phyloP scores from a whole-genome alignment of 2,329 filamentous ascomycete genomes.

The Fusarium redolens region DNA sequence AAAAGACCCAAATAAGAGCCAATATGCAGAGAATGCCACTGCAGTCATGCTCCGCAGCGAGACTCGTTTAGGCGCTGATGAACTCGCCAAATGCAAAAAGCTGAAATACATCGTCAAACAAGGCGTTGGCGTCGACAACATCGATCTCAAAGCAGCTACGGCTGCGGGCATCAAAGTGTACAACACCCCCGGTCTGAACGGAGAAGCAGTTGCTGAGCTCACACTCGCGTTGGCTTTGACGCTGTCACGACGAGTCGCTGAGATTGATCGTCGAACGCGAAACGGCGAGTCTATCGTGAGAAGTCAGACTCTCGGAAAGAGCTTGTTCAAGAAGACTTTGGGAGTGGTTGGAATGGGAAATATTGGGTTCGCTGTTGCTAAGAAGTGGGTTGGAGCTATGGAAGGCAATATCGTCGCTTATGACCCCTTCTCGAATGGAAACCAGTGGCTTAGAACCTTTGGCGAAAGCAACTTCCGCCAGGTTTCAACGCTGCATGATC shows the following conservation, averaged over 20 bases:
- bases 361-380: neutral
- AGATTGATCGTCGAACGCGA: neutral
- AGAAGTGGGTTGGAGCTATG: slow-evolving; percentile 1
- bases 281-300: neutral
- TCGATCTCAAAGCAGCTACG: neutral
- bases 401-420: neutral
- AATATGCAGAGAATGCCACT: neutral
- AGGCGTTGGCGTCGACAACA: neutral
- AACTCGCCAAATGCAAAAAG: accelerated
- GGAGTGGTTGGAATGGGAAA: neutral
- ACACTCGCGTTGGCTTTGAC: neutral
- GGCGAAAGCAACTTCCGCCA: accelerated
- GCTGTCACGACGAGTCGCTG: neutral
- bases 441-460: neutral
- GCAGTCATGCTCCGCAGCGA: neutral
- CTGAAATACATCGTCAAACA: neutral
- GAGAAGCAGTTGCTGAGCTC: neutral
- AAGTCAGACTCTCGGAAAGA: neutral
- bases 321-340: neutral
- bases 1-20: accelerated
- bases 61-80: neutral
- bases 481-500: neutral
- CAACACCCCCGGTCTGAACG: neutral
- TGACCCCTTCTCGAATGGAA: neutral
- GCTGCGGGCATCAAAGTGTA: neutral